Evolutionary conservation across 2,329 filamentous ascomycete species (phyloP), one percentile per base, ranked within the genome.

Genomic region (Graphiopsis chlorocephala): DNA sequence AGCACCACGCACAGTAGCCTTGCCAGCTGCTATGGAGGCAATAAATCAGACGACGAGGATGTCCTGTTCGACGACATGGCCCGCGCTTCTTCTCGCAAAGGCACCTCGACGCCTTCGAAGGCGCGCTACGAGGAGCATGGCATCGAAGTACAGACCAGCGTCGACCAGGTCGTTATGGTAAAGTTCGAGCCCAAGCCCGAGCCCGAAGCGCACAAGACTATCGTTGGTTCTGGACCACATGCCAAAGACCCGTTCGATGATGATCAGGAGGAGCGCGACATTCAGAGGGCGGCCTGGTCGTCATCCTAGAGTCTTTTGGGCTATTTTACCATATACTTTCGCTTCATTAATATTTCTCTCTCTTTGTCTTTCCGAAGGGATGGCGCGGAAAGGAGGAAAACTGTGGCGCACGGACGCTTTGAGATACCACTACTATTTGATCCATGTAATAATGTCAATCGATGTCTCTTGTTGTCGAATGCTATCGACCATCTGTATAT

Each of bases 251-350:
- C 60, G 0, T 62, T 62, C 31, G 31, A 55, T 11, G 60, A 62
- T 45, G 60, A 62, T 20, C 48, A 62, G 20, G 60, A 62, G 17
- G 60, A 62, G 48, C 31, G 48, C 8, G 60, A 55, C 35, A 53
- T 62, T 5, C 60, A 62, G 29, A 62, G 28, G 48, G 60, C 60
- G 20, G 60, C 60, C 4, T 62, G 60, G 60, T 62, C 60, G n/a
- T 62, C 60, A 15, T 29, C 26, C 5, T 61, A 38, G 23, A 29
- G 14, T 17, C 26, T 29, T 14, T n/a, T 20, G 25, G 12, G 17
- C 17, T 2, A 11, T 8, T 31, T 31, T n/a, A 20, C 38, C 38
- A 45, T 45, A 45, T 45, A 45, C 38, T 4, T 45, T 45, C 14
- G n/a, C n/a, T 2, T 33, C 11, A 1, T 33, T 55, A 29, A 55